Evolutionary conservation across 805 yeast species (phyloP).

Genomic region (Yamadazyma laniorum): DNA sequence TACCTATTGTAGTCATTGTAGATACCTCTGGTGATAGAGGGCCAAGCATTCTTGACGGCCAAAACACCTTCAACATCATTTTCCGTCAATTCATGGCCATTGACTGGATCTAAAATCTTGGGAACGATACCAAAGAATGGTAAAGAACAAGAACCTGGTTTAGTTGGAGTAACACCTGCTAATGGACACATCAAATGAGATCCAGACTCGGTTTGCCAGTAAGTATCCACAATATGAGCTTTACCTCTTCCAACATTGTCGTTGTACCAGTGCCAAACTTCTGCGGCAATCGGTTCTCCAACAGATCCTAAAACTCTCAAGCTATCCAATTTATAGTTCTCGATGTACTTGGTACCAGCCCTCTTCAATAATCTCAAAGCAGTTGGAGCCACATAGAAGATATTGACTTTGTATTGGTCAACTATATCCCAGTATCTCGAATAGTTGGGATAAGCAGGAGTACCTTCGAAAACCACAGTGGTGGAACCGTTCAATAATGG

Average conservation of each 20-base stretch:
- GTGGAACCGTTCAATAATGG: slow-evolving; percentile 86
- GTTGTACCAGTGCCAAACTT: slow-evolving; percentile 98
- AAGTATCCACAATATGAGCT: slow-evolving; percentile 91
- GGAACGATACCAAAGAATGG: slow-evolving; percentile 97
- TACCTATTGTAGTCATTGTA: slow-evolving; percentile 84
- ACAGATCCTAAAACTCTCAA: slow-evolving; percentile 93
- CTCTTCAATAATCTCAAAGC: slow-evolving; percentile 87
- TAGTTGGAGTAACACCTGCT: slow-evolving; percentile 92
- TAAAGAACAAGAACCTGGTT: slow-evolving; percentile 95
- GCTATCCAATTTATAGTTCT: slow-evolving; percentile 77
- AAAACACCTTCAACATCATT: slow-evolving; percentile 96
- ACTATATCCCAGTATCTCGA: slow-evolving; percentile 97
- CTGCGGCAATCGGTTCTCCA: slow-evolving; percentile 98
- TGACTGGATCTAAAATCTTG: slow-evolving; percentile 86
- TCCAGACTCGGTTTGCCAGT: slow-evolving; percentile 99
- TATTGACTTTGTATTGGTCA: slow-evolving; percentile 87
- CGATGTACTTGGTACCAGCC: slow-evolving; percentile 84
- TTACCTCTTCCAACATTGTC: slow-evolving; percentile 86
- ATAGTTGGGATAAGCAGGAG: slow-evolving; percentile 94
- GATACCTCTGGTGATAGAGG: slow-evolving; percentile 97
- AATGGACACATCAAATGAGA: slow-evolving; percentile 92
- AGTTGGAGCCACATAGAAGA: slow-evolving; percentile 98
- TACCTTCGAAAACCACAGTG: slow-evolving; percentile 91
- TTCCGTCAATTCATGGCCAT: slow-evolving; percentile 80
- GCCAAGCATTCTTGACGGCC: slow-evolving; percentile 91